These are phyloP conservation scores for Penicillium sp. DNA, from an alignment of 2,329 filamentous ascomycete species.

Conservation along the genomic window DNA sequence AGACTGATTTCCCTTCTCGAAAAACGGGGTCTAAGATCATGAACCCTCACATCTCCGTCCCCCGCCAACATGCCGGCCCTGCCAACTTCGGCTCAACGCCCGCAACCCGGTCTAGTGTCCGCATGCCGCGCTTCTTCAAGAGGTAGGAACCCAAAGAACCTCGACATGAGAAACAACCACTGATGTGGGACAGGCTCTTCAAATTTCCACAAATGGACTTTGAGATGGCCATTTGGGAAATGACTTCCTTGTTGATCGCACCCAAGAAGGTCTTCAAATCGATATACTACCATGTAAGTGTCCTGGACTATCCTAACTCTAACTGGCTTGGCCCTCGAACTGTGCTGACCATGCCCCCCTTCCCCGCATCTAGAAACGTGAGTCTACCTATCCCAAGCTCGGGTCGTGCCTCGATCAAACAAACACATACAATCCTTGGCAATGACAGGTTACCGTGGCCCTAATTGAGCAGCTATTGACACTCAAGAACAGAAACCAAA, in stretches of 20 bases:
- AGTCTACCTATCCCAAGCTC: conserved; percentile 9
- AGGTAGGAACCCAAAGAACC: conserved; percentile 40
- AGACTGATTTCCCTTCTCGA: not conserved
- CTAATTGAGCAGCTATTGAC: conserved; percentile 9
- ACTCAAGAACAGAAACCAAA: conserved; percentile 57
- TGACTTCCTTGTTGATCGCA: conserved; percentile 66
- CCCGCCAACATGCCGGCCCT: conserved; percentile 56
- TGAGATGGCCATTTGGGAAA: conserved; percentile 72
- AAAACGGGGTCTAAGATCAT: conserved; percentile 36
- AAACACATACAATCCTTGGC: not conserved
- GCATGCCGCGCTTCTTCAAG: conserved; percentile 67
- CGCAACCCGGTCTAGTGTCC: conserved; percentile 53
- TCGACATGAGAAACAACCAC: not conserved
- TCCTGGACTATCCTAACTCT: not conserved
- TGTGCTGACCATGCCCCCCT: conserved; percentile 9
- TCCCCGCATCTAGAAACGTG: conserved; percentile 40
- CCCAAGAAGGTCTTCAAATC: conserved; percentile 71
- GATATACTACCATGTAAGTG: conserved; percentile 66
- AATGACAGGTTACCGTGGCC: not conserved
- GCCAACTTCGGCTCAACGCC: conserved; percentile 55
- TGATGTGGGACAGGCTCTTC: conserved; percentile 53
- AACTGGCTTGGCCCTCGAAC: not conserved
- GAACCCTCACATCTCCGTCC: conserved; percentile 62
- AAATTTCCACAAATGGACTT: conserved; percentile 75
- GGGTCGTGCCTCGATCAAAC: not conserved